Conservation (phyloP, 2,329 filamentous ascomycete species). For the Knoxdaviesia proteae region DNA sequence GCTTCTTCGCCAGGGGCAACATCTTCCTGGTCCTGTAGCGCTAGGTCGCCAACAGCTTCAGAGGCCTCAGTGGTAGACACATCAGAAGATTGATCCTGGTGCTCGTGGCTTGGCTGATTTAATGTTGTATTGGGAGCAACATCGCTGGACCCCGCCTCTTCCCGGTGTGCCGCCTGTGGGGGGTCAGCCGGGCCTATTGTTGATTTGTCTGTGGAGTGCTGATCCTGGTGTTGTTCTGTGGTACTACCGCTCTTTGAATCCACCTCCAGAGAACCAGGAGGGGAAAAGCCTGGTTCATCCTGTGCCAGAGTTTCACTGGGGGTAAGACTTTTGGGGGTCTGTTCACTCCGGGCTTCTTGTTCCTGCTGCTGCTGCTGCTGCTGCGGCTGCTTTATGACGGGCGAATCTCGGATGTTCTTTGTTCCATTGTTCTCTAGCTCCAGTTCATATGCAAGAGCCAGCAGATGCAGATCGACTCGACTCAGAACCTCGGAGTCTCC, state of each 20-base stretch:
- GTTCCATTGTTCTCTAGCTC: conserved; percentile 69
- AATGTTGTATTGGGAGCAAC: too few species aligned
- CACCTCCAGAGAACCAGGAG: too few species aligned
- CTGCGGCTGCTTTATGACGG: neutral
- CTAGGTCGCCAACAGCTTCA: neutral
- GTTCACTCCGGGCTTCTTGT: neutral
- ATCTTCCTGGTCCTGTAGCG: conserved; percentile 6
- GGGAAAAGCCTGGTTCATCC: too few species aligned
- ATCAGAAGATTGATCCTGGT: neutral
- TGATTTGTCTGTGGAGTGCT: too few species aligned
- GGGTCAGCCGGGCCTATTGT: too few species aligned
- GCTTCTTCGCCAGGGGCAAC: conserved; percentile 1
- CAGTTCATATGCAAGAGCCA: conserved; percentile 85
- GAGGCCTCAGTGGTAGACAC: conserved; percentile 3
- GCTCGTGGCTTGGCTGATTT: neutral
- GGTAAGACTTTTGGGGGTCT: neutral
- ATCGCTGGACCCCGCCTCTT: too few species aligned
- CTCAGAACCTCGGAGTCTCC: conserved; percentile 80
- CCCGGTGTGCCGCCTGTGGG: too few species aligned
- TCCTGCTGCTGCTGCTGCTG: neutral
- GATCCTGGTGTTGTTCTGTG: too few species aligned
- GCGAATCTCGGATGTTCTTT: neutral
- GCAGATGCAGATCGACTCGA: conserved; percentile 67
- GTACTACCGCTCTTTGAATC: too few species aligned
- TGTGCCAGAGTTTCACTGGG: neutral